A percentile compares a stretch with the other conserved stretches of the same genome.
Evolutionary conservation across 805 yeast genomes (phyloP).

Genomic region (Myxozyma vanderwaltii): DNA sequence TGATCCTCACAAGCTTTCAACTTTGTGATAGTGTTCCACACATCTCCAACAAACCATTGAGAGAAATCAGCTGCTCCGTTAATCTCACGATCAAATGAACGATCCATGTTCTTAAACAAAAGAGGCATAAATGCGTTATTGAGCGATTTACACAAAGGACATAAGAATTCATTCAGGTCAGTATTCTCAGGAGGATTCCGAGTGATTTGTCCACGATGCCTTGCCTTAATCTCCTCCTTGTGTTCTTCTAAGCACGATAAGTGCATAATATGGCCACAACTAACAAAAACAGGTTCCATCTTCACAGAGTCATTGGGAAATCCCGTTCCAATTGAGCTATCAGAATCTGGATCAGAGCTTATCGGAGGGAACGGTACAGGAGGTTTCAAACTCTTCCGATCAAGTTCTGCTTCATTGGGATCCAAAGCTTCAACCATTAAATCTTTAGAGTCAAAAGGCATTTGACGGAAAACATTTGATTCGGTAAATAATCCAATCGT

Average conservation of each 20-base stretch:
- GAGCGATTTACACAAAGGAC: constrained; percentile 89
- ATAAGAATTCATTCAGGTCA: constrained; percentile 71
- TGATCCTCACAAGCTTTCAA: constrained; percentile 1
- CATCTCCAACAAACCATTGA: constrained; percentile 32
- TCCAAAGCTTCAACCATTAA: constrained; percentile 60
- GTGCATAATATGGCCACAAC: constrained; percentile 97
- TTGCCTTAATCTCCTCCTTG: constrained; percentile 55
- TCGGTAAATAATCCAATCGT: constrained; percentile 63
- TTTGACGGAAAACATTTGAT: constrained; percentile 60
- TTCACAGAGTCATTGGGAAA: constrained; percentile 48
- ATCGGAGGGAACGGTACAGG: background rate
- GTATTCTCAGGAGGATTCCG: constrained; percentile 77
- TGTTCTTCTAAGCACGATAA: constrained; percentile 71
- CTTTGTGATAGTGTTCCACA: constrained; percentile 20
- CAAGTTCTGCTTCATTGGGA: constrained; percentile 42
- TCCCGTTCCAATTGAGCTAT: constrained; percentile 68
- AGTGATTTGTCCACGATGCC: constrained; percentile 69
- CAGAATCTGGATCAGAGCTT: constrained; percentile 38
- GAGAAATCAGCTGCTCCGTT: constrained; percentile 3
- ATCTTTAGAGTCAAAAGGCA: constrained; percentile 64
- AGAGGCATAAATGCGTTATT: constrained; percentile 83
- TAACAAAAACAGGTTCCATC: constrained; percentile 51
- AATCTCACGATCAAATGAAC: constrained; percentile 26
- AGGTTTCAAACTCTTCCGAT: constrained; percentile 22
- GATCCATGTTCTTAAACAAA: constrained; percentile 55